Conservation (phyloP, 495 filamentous ascomycete genomes). For the Lepidopterella palustris region DNA sequence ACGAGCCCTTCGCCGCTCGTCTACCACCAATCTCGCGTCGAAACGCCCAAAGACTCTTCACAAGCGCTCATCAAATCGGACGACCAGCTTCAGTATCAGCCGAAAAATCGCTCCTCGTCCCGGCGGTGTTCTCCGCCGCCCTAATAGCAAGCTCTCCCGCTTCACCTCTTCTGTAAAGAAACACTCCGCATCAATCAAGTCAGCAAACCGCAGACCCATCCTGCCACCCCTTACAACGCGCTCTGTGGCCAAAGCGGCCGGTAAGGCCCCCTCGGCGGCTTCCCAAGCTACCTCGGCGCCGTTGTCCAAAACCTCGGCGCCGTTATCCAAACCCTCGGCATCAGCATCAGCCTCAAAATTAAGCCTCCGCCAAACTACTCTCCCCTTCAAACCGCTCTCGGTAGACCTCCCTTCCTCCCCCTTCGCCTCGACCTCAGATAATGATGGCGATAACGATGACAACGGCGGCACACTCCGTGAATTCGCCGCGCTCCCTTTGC, state of each 20-base stretch:
- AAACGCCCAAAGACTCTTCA: neutral
- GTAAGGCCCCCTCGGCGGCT: neutral
- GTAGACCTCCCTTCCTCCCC: neutral
- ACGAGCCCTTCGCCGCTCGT: constrained; percentile 13
- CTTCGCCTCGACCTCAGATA: neutral
- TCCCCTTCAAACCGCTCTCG: neutral
- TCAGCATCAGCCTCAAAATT: no score
- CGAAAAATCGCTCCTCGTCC: neutral
- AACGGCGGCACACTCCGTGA: neutral
- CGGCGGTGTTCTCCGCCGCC: neutral
- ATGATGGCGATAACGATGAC: neutral
- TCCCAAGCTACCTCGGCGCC: neutral
- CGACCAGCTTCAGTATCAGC: neutral
- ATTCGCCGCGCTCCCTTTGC: neutral
- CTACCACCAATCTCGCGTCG: constrained; percentile 12
- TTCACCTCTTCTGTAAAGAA: neutral
- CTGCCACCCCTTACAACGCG: neutral
- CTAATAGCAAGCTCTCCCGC: neutral
- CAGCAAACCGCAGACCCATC: neutral
- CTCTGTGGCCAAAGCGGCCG: neutral
- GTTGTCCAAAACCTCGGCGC: neutral
- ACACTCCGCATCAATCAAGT: neutral
- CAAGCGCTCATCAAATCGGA: neutral
- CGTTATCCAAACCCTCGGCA: no score
- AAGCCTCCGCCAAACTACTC: neutral